Percentiles rank a stretch among this genome's conserved stretches.
Evolutionary conservation across 768 basidiomycete genomes (phyloP).

Genomic region (Krasilnikovozyma curviuscula): DNA sequence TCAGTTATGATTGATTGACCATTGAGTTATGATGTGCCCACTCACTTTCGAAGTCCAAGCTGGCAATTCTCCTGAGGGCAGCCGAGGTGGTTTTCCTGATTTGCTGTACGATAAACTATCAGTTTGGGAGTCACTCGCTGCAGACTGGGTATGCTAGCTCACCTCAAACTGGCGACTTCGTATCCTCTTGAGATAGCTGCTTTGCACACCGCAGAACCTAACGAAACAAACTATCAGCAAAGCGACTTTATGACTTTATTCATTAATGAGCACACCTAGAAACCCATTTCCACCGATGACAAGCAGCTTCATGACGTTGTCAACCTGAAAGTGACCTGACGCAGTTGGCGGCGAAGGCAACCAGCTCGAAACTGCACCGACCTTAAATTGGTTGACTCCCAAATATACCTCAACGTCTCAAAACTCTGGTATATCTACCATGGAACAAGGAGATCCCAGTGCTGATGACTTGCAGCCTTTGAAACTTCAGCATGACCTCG

Average conservation of each 20-base stretch:
- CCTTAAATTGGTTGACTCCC: no score
- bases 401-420: no score
- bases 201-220: constrained; percentile 84
- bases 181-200: constrained; percentile 67
- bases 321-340: no score
- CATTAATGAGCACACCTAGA: constrained; percentile 41
- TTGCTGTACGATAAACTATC: constrained; percentile 34
- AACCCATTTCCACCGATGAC: constrained; percentile 98
- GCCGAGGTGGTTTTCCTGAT: constrained; percentile 64
- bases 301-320: no score
- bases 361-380: no score
- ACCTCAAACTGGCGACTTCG: constrained; percentile 81
- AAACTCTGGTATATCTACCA: constrained; percentile 27
- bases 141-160: not conserved
- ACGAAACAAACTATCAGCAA: not conserved
- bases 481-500: no score
- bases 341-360: no score
- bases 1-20: constrained; percentile 2
- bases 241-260: not conserved
- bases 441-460: constrained; percentile 12
- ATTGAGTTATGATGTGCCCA: constrained; percentile 11
- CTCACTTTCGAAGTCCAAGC: constrained; percentile 61
- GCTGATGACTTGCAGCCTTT: no score
- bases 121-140: not conserved
- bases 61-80: constrained; percentile 75